These are phyloP conservation scores for Rhodotorula glutinis DNA, from an alignment of 1,284 basidiomycete genomes.

Conservation along the genomic window DNA sequence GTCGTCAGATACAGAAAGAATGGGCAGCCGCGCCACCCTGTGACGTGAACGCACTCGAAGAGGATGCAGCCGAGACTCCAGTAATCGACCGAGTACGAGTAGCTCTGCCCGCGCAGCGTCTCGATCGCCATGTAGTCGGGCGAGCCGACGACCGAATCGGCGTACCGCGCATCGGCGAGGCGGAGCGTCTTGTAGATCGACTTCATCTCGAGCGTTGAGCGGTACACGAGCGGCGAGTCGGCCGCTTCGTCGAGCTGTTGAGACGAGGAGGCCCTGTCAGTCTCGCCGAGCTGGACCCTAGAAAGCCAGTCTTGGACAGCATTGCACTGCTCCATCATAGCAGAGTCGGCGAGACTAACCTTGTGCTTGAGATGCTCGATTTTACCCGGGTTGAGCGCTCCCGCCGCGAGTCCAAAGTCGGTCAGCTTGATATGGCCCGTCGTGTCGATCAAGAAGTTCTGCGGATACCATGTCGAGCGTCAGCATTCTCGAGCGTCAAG, in stretches of 20 bases:
- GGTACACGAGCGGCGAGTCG: constrained; percentile 83
- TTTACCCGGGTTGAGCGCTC: constrained; percentile 87
- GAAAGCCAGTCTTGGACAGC: too few species aligned
- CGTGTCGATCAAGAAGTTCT: constrained; percentile 97
- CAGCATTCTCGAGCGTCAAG: not conserved
- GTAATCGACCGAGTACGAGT: constrained; percentile 93
- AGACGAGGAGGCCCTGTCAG: constrained; percentile 2
- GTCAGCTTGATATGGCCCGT: constrained; percentile 97
- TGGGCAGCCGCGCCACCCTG: not conserved
- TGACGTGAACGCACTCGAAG: constrained; percentile 58
- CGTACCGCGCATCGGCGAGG: constrained; percentile 85
- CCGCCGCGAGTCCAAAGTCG: constrained; percentile 96
- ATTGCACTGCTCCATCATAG: not conserved
- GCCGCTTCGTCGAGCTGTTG: constrained; percentile 89
- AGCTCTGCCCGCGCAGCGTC: constrained; percentile 89
- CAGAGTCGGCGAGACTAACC: constrained; percentile 51
- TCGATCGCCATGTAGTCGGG: constrained; percentile 73
- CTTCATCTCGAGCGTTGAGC: constrained; percentile 90
- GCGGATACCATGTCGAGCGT: constrained; percentile 3
- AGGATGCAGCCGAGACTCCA: constrained; percentile 99
- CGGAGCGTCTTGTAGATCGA: constrained; percentile 92
- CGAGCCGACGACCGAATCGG: constrained; percentile 96
- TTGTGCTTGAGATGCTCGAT: constrained; percentile 93
- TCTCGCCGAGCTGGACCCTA: too few species aligned
- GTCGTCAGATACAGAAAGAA: too few species aligned